phyloP scores from a whole-genome alignment of 441 rosid species.

The Capsella rubella region DNA sequence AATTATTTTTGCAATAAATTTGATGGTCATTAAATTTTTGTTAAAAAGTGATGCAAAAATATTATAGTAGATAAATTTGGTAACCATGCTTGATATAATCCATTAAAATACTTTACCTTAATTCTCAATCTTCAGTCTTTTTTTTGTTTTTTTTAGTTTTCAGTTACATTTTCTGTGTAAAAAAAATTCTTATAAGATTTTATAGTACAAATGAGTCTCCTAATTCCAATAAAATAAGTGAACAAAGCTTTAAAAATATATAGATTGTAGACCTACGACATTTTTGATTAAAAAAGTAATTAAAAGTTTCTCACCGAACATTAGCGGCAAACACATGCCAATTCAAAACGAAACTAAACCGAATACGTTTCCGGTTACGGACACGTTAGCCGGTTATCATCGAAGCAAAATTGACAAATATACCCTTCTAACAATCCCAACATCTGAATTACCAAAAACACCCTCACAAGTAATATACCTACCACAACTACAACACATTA shows the following conservation, averaged over 20 bases:
- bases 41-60: too few relatives aligned
- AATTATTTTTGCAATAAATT: too few relatives aligned
- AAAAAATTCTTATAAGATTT: not conserved
- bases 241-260: not conserved
- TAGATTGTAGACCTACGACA: not conserved
- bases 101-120: not conserved
- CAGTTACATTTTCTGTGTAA: not conserved
- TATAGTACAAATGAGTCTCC: not conserved
- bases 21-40: too few relatives aligned
- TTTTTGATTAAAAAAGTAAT: not conserved
- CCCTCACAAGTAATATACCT: slow-evolving; percentile 35
- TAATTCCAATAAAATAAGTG: not conserved
- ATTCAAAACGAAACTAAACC: slow-evolving; percentile 11
- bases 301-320: slow-evolving; percentile 21
- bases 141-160: too few relatives aligned
- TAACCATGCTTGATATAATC: not conserved
- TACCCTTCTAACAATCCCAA: slow-evolving; percentile 35
- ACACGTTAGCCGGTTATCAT: slow-evolving; percentile 21
- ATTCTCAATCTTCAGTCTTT: not conserved
- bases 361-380: slow-evolving; percentile 27
- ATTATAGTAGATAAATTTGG: too few relatives aligned
- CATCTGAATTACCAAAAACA: not conserved
- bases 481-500: slow-evolving; percentile 29
- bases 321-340: slow-evolving; percentile 27
- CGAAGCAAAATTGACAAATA: not conserved